Evolutionary conservation across 2,329 filamentous ascomycete species (phyloP).

Genomic region (Cladophialophora exuberans): DNA sequence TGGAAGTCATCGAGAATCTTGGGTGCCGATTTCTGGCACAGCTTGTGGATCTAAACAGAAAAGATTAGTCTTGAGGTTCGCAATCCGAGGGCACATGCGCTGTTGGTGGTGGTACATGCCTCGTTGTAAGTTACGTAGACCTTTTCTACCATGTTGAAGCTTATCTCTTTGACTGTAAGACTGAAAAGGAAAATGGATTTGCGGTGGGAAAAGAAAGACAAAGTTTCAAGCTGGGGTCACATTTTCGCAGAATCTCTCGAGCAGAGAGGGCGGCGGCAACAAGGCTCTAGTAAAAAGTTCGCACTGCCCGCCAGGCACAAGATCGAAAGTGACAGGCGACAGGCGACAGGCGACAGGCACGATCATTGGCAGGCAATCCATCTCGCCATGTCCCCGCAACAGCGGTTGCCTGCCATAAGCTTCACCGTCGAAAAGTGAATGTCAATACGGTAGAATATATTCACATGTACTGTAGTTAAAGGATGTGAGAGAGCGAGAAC

Average conservation of each 20-base stretch:
- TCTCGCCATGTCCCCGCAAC: no score
- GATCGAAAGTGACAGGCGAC: no score
- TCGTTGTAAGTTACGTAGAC: slow-evolving; percentile 91
- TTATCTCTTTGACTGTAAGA: not conserved
- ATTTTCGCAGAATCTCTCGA: slow-evolving; percentile 1
- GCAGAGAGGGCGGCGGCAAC: not conserved
- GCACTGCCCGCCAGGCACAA: no score
- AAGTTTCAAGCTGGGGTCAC: not conserved
- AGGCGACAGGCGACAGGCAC: no score
- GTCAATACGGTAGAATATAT: no score
- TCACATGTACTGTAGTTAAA: no score
- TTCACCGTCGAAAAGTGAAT: no score
- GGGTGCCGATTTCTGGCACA: slow-evolving; percentile 84
- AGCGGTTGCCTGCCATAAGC: no score
- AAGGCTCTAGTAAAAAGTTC: no score
- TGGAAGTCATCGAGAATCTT: slow-evolving; percentile 82
- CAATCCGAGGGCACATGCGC: not conserved
- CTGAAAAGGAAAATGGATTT: not conserved
- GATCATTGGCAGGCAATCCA: no score
- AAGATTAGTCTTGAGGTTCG: slow-evolving; percentile 2
- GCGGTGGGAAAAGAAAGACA: slow-evolving; percentile 1
- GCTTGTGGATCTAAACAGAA: slow-evolving; percentile 79
- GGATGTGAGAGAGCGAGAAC: no score
- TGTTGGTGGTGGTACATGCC: slow-evolving; percentile 55
- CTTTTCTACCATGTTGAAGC: slow-evolving; percentile 71